These are phyloP conservation scores for Wallacemonas rigidus DNA, from an alignment of 208 protist species.

Conservation along the genomic window DNA sequence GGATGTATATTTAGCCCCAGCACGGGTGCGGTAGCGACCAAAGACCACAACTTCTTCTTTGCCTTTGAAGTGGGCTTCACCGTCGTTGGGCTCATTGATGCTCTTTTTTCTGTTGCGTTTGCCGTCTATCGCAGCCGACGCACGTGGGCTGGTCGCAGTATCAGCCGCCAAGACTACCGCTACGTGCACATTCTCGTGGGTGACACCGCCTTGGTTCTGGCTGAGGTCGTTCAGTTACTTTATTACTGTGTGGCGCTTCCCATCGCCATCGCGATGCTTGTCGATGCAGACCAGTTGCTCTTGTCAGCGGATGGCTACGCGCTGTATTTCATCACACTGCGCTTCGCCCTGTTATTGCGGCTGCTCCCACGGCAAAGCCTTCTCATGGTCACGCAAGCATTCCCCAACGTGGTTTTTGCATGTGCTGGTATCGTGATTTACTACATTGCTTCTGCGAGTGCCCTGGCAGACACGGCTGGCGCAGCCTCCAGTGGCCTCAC, in stretches of 20 bases:
- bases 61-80: conserved; percentile 63
- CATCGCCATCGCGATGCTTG: conserved; percentile 51
- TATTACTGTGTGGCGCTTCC: conserved; percentile 64
- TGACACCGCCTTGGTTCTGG: conserved; percentile 62
- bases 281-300: conserved; percentile 42
- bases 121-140: conserved; percentile 56
- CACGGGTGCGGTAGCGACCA: conserved; percentile 24
- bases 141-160: conserved; percentile 31
- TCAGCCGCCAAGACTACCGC: conserved; percentile 27
- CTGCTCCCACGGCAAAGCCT: conserved; percentile 60
- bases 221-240: conserved; percentile 58
- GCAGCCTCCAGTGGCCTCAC: conserved; percentile 23
- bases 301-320: conserved; percentile 56
- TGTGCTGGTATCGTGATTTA: conserved; percentile 42
- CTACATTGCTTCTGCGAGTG: conserved; percentile 59
- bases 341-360: conserved; percentile 66
- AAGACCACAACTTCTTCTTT: conserved; percentile 65
- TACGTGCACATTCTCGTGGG: conserved; percentile 39
- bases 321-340: conserved; percentile 62
- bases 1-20: conserved; percentile 61
- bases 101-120: conserved; percentile 40
- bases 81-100: conserved; percentile 44
- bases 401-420: conserved; percentile 32
- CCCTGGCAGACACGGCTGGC: conserved; percentile 51
- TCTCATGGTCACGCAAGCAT: conserved; percentile 36